Conservation (phyloP, 2,329 filamentous ascomycete genomes). For the Podosphaera fusca region DNA sequence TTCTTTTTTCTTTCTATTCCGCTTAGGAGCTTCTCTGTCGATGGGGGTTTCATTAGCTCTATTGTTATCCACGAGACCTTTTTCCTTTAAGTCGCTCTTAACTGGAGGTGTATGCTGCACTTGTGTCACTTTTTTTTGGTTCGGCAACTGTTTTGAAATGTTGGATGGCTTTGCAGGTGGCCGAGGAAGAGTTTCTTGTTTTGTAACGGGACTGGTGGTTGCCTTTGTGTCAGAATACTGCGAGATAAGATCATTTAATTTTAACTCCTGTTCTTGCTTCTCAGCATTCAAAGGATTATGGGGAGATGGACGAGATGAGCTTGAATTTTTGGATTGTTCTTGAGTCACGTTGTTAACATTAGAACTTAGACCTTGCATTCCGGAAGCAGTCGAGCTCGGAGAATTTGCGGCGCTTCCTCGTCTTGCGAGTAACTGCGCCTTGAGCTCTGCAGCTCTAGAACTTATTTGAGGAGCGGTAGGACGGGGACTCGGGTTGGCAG, state of each 20-base stretch:
- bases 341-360: conserved; percentile 1
- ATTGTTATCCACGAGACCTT: too few species aligned
- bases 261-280: conserved; percentile 8
- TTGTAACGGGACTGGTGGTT: conserved; percentile 4
- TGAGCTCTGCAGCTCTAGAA: conserved; percentile 14
- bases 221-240: conserved; percentile 10
- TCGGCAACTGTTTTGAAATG: background rate
- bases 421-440: conserved; percentile 13
- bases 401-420: conserved; percentile 9
- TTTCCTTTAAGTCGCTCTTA: too few species aligned
- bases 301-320: conserved; percentile 7
- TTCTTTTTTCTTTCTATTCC: background rate
- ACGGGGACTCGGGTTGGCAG: conserved; percentile 5
- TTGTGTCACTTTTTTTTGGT: conserved; percentile 2
- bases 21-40: too few species aligned
- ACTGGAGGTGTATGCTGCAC: background rate
- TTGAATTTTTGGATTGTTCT: conserved; percentile 2
- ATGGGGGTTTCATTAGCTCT: too few species aligned
- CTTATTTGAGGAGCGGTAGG: conserved; percentile 11
- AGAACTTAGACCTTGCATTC: background rate
- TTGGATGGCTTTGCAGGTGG: background rate
- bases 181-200: conserved; percentile 4
- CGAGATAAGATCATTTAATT: conserved; percentile 12
- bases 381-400: conserved; percentile 7
- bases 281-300: conserved; percentile 5